phyloP scores from a whole-genome alignment of 306 rosid species.

The Cicer pinnatifidum region DNA sequence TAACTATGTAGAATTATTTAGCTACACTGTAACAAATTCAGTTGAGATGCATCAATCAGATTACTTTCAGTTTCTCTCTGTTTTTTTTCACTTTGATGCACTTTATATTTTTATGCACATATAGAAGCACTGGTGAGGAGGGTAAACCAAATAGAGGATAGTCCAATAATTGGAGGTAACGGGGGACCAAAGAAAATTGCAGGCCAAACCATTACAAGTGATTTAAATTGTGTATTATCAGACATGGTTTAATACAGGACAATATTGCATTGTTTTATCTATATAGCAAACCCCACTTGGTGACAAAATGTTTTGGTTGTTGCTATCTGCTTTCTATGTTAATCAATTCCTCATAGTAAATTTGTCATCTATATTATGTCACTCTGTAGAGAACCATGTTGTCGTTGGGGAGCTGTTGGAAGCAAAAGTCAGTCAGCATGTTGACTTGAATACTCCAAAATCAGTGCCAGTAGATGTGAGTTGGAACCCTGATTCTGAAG shows the following conservation, averaged over 20 bases:
- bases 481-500: constrained; percentile 86
- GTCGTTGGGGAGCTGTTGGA: constrained; percentile 92
- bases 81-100: not conserved
- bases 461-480: constrained; percentile 70
- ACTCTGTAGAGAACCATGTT: constrained; percentile 83
- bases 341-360: constrained; percentile 41
- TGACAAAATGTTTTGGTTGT: constrained; percentile 5
- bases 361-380: constrained; percentile 42
- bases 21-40: not conserved
- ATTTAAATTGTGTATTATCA: not conserved
- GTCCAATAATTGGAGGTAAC: not conserved
- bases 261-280: constrained; percentile 5
- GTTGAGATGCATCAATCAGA: not conserved
- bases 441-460: constrained; percentile 76
- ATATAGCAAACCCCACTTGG: constrained; percentile 7
- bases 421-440: constrained; percentile 67
- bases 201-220: constrained; percentile 14
- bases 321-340: constrained; percentile 27
- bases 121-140: not conserved
- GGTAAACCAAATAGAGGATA: not conserved
- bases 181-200: constrained; percentile 7
- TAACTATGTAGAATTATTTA: not conserved
- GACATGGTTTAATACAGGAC: constrained; percentile 5
- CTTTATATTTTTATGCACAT: not conserved
- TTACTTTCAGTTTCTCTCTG: not conserved